These are phyloP conservation scores for Pleurostoma richardsiae DNA, from an alignment of 2,329 filamentous ascomycete species.

Conservation along the genomic window DNA sequence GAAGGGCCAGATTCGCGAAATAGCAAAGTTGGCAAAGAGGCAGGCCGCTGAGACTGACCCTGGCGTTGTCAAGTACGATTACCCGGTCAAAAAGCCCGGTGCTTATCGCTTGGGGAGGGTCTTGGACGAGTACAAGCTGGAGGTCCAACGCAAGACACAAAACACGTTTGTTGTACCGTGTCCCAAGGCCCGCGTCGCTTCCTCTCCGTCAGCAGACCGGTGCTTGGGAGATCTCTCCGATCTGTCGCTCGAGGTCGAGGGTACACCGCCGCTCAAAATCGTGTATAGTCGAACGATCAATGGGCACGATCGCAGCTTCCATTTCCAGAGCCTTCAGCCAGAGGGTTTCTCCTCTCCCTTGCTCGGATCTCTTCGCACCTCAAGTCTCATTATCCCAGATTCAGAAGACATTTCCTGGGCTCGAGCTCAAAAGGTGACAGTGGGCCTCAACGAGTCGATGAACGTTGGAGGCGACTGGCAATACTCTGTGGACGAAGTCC, in stretches of 20 bases:
- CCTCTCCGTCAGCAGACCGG: conserved; percentile 57
- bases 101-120: conserved; percentile 83
- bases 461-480: conserved; percentile 74
- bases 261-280: conserved; percentile 86
- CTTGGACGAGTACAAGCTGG: conserved; percentile 87
- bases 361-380: conserved; percentile 52
- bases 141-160: conserved; percentile 71
- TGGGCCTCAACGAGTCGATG: conserved; percentile 89
- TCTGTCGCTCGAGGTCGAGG: conserved; percentile 75
- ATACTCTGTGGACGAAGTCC: conserved; percentile 87
- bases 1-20: conserved; percentile 66
- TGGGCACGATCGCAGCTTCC: conserved; percentile 74
- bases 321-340: conserved; percentile 90
- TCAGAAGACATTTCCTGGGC: conserved; percentile 78
- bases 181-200: conserved; percentile 70
- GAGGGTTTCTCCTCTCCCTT: conserved; percentile 79
- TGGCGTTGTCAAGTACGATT: conserved; percentile 63
- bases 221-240: conserved; percentile 88
- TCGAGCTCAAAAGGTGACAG: conserved; percentile 64
- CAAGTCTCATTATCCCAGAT: conserved; percentile 50
- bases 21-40: conserved; percentile 64
- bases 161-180: conserved; percentile 84
- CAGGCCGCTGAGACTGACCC: conserved; percentile 59
- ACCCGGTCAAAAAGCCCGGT: conserved; percentile 77
- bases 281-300: conserved; percentile 89